phyloP scores from a whole-genome alignment of 352 stramenopile genomes.

The Globisporangium nagaii region DNA sequence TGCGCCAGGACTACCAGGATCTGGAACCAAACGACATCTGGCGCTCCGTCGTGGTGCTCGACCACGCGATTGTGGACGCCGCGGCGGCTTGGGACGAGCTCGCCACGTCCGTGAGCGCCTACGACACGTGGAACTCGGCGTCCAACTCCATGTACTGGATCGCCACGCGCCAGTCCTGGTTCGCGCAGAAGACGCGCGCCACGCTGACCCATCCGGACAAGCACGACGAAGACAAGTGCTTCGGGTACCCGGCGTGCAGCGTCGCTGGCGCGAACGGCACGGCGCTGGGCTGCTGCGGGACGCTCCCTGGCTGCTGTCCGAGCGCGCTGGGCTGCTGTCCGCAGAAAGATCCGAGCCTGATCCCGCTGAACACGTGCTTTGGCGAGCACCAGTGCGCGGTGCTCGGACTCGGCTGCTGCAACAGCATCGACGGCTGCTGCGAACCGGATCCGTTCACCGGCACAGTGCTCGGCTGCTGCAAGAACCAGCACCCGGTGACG shows the following conservation, averaged over 20 bases:
- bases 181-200: conserved; percentile 32
- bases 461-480: conserved; percentile 55
- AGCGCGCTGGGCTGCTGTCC: conserved; percentile 61
- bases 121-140: conserved; percentile 75
- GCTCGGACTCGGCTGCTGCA: conserved; percentile 58
- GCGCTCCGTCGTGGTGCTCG: conserved; percentile 65
- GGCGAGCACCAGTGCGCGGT: conserved; percentile 56
- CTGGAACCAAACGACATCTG: conserved; percentile 52
- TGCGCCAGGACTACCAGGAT: conserved; percentile 35
- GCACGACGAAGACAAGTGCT: conserved; percentile 49
- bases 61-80: conserved; percentile 68
- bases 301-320: conserved; percentile 67
- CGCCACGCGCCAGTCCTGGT: conserved; percentile 67
- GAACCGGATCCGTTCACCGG: conserved; percentile 40
- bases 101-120: conserved; percentile 32
- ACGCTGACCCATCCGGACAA: conserved; percentile 22
- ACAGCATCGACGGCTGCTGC: conserved; percentile 67
- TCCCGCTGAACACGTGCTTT: conserved; percentile 60
- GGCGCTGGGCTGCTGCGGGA: conserved; percentile 53
- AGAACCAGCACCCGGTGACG: conserved; percentile 40
- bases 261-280: conserved; percentile 53
- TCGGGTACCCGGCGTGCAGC: conserved; percentile 53
- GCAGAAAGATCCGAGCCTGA: conserved; percentile 23
- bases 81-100: conserved; percentile 57
- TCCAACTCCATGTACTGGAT: conserved; percentile 73